Conservation (phyloP, 2,329 filamentous ascomycete species). For the Cladophialophora immunda region DNA sequence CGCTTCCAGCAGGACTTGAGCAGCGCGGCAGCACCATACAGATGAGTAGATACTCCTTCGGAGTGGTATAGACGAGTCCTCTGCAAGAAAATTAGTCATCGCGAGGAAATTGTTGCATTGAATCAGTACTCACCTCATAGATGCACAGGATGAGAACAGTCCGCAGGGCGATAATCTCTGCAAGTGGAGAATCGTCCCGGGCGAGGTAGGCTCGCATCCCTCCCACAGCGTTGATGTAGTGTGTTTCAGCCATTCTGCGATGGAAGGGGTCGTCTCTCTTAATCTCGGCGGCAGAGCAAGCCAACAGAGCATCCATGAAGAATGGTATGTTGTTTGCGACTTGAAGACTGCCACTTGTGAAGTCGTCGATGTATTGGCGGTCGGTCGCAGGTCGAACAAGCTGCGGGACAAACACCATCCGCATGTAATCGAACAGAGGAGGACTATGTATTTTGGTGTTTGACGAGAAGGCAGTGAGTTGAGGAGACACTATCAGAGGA, state of each 20-base stretch:
- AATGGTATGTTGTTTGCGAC: slow-evolving; percentile 35
- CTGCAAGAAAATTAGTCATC: slow-evolving; percentile 18
- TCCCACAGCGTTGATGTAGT: slow-evolving; percentile 34
- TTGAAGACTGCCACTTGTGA: slow-evolving; percentile 31
- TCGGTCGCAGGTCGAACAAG: slow-evolving; percentile 39
- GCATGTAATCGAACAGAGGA: slow-evolving; percentile 41
- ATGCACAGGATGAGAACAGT: slow-evolving; percentile 42
- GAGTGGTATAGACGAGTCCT: slow-evolving; percentile 37
- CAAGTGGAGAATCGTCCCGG: slow-evolving; percentile 4
- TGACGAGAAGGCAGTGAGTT: not conserved
- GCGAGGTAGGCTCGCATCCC: slow-evolving; percentile 18
- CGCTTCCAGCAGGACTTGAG: slow-evolving; percentile 31
- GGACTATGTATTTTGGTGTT: slow-evolving; percentile 15
- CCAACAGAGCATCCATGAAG: slow-evolving; percentile 42
- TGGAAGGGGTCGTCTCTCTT: slow-evolving; percentile 25
- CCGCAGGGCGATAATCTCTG: slow-evolving; percentile 31
- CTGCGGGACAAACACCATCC: slow-evolving; percentile 39
- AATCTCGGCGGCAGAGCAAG: slow-evolving; percentile 41
- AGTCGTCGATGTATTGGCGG: slow-evolving; percentile 23
- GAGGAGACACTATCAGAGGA: not conserved
- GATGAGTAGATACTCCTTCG: slow-evolving; percentile 37
- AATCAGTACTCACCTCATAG: slow-evolving; percentile 38
- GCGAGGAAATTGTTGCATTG: not conserved
- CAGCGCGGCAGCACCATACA: slow-evolving; percentile 40
- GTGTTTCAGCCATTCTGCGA: slow-evolving; percentile 31